Base-by-base conservation (phyloP, 192 early-diverging fungal species). In the Borealophlyctis nickersoniae region DNA sequence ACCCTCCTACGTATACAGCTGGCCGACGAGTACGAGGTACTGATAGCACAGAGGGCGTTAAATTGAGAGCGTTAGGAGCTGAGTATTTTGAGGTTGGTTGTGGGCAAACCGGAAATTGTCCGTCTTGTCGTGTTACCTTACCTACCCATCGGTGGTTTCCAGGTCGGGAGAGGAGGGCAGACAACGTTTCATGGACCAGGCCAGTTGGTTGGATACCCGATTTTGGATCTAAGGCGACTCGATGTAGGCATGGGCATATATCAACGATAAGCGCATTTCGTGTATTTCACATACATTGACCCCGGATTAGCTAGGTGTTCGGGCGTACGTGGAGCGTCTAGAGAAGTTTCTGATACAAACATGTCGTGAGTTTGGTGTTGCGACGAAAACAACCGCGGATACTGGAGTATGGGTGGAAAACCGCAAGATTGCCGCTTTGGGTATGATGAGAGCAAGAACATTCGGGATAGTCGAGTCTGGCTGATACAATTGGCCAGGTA, bases 111-210 rank as follows among this genome's bases (percentile, higher is more conserved):
- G n/a, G n/a, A n/a, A n/a, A n/a, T n/a, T n/a, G n/a, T n/a, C n/a
- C n/a, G n/a, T n/a, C n/a, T n/a, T n/a, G n/a, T n/a, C n/a, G n/a
- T n/a, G n/a, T n/a, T n/a, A n/a, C n/a, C n/a, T n/a, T n/a, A n/a
- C n/a, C n/a, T n/a, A n/a, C n/a, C n/a, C n/a, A n/a, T n/a, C n/a
- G n/a, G n/a, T n/a, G n/a, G n/a, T n/a, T n/a, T n/a, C 9, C 39
- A 45, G 39, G 39, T 45, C 9, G 19, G 83, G 58, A 76, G 95
- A 16, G 96, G 96, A 26, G 96, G 96, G 14, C 88, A 99, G 73
- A 86, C 90, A 3, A 99, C 96, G 0, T 99, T 91, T 69, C 96
- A 99, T 73, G 96, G 96, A 0, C 96, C 95, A 4, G 95, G 95
- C 0, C 96, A 99, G 78, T 81, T 99, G 34, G 92, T 99, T 22